Evolutionary conservation across 257 asterid genomes (phyloP), one percentile per base, ranked within the genome.

Genomic region (Schizonepeta tenuifolia): DNA sequence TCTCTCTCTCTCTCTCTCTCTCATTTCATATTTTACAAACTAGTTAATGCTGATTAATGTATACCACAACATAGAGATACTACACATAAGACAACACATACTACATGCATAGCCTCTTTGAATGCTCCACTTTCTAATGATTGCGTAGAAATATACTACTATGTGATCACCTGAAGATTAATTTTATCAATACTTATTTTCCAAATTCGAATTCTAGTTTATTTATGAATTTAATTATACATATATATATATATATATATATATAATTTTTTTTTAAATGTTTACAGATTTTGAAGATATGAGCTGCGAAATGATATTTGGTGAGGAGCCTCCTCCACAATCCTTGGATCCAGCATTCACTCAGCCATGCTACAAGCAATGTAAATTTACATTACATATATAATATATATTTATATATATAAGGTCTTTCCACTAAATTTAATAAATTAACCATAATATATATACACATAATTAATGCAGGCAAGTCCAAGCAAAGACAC

Each of bases 301-400:
- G 98, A 94, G 99, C 72, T 94, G 99, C 65, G 92, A 91, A 61
- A 91, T 94, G 95, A 88, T 79, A 86, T 94, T 88, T 72, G 99
- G 99, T 10, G 82, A 81, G 79, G 95, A 87, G 53, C 92, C 99
- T 69, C 97, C 93, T 10, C 70, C 84, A 21, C 79, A 80, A 75
- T 55, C 81, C 9, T 46, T 75, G 43, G 99, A 92, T 77, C 96
- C 96, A 54, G 96, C 94, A 50, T 83, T 87, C 78, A 4, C 68
- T 5, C 92, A 87, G 70, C 98, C 98, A 17, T 95, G 99, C 80
- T 95, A 77, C 80, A 85, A 86, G 76, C 86, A 80, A 60, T 94
- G 99, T 91, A 86, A 38, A 77, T 9, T 24, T 69, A 43, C 35
- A 36, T 28, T 62, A n/a, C 12, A 24, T n/a, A 24, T 24, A 24